Evolutionary conservation across 805 yeast genomes (phyloP), one percentile per base, ranked within the genome.

Genomic region (Myxozyma geophila): DNA sequence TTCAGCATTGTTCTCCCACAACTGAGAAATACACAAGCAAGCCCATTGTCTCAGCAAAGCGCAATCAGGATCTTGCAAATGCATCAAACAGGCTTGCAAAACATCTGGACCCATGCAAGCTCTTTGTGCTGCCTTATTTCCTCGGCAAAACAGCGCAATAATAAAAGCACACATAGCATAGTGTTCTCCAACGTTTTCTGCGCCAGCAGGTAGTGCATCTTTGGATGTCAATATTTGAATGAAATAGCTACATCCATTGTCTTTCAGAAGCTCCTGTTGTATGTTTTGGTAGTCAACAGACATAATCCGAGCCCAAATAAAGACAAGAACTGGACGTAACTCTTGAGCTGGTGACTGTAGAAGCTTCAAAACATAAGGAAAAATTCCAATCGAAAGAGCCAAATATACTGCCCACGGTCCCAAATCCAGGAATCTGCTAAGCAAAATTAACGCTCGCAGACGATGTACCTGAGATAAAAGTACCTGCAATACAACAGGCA

Each of bases 381-480:
- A 95, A 37, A 95, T 93, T 23, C 98, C 98, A 68, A 95, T 92
- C 7, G 97, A 90, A 39, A 95, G 78, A 0, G 98, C 96, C 37
- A 92, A 78, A 71, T 92, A 90, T 0, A 95, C 98, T 0, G 99
- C 98, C 96, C 97, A 91, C 0, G 99, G 97, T 0, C 99, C 99
- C 43, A 95, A 77, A 75, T 95, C 99, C 49, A 95, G 79, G 73
- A 93, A 95, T 70, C 90, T 84, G 3, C 96, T 88, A 12, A 95
- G 80, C 60, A 95, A 74, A 43, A 90, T 89, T 58, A 95, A 79
- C 0, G 99, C 98, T 36, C 98, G 78, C 15, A 93, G 82, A 65
- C 99, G 83, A 76, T 95, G 98, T 0, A 92, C 96, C 74, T 96
- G 99, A 0, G 98, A 92, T 41, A 95, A 78, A 40, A 95, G 80